Evolutionary conservation across 2,329 filamentous ascomycete species (phyloP).

Genomic region (Phyllosticta citriasiana): DNA sequence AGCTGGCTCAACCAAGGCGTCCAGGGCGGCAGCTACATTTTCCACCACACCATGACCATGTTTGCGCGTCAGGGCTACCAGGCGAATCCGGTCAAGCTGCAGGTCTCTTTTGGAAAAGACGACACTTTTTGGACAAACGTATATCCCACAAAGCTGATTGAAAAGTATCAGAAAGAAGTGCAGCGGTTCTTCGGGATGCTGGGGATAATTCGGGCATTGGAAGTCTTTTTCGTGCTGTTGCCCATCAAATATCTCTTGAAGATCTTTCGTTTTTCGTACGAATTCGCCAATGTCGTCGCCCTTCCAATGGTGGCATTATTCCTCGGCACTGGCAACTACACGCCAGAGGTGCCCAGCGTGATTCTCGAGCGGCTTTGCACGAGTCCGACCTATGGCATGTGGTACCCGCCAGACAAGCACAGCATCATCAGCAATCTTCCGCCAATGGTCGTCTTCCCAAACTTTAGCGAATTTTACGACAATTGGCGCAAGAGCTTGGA

Average conservation of each 20-base stretch:
- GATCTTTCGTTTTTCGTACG: constrained; percentile 57
- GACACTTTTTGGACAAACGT: constrained; percentile 57
- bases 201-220: constrained; percentile 49
- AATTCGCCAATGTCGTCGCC: constrained; percentile 62
- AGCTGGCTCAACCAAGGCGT: constrained; percentile 54
- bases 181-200: constrained; percentile 44
- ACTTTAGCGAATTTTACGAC: constrained; percentile 51
- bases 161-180: constrained; percentile 46
- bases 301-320: constrained; percentile 65
- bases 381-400: constrained; percentile 49
- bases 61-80: constrained; percentile 48
- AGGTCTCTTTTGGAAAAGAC: constrained; percentile 55
- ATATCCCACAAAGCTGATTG: constrained; percentile 50
- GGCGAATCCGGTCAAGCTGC: constrained; percentile 48
- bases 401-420: constrained; percentile 42
- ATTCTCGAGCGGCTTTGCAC: constrained; percentile 47
- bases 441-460: constrained; percentile 53
- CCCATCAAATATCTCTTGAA: constrained; percentile 56
- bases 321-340: constrained; percentile 65
- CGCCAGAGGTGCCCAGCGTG: constrained; percentile 58
- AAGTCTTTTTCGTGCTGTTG: constrained; percentile 49
- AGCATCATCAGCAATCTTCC: constrained; percentile 42
- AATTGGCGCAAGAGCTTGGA: constrained; percentile 48
- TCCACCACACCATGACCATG: constrained; percentile 58
- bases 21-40: constrained; percentile 55